phyloP scores from a whole-genome alignment of 148 eudicot genomes.

The Pharnaceum exiguum region DNA sequence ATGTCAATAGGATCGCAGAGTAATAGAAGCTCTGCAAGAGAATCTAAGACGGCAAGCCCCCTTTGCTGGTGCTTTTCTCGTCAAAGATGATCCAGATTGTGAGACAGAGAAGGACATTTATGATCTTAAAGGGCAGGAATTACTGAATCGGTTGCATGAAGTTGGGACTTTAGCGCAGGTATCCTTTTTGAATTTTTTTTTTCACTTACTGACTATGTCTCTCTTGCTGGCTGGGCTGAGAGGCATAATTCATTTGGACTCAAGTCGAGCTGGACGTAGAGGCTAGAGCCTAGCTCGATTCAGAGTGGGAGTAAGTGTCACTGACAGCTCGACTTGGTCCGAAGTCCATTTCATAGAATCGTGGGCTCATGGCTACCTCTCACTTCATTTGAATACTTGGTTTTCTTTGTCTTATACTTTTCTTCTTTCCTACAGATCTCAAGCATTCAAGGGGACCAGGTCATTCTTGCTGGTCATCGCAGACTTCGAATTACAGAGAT shows the following conservation, averaged over 20 bases:
- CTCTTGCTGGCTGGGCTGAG: too few relatives aligned
- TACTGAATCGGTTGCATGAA: constrained; percentile 80
- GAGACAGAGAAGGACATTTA: constrained; percentile 69
- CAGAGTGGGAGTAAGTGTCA: too few relatives aligned
- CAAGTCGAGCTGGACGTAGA: too few relatives aligned
- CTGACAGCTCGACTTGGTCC: too few relatives aligned
- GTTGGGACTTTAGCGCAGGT: constrained; percentile 98
- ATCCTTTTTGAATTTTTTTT: constrained; percentile 8
- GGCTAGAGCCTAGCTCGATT: too few relatives aligned
- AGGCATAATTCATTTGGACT: too few relatives aligned
- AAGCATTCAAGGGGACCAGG: constrained; percentile 91
- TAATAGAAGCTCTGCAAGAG: constrained; percentile 85
- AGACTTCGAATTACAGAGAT: constrained; percentile 88
- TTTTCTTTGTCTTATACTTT: neutral
- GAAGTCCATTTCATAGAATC: too few relatives aligned
- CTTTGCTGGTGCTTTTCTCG: constrained; percentile 93
- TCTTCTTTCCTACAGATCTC: constrained; percentile 47
- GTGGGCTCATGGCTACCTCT: too few relatives aligned
- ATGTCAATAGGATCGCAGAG: constrained; percentile 66
- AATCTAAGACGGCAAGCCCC: constrained; percentile 89
- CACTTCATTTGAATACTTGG: constrained; percentile 1
- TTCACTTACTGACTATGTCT: neutral
- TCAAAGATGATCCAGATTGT: constrained; percentile 76
- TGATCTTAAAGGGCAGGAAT: constrained; percentile 85
- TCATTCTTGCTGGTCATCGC: constrained; percentile 83